phyloP scores from a whole-genome alignment of 2,329 filamentous ascomycete species.

The Talaromyces sp. region DNA sequence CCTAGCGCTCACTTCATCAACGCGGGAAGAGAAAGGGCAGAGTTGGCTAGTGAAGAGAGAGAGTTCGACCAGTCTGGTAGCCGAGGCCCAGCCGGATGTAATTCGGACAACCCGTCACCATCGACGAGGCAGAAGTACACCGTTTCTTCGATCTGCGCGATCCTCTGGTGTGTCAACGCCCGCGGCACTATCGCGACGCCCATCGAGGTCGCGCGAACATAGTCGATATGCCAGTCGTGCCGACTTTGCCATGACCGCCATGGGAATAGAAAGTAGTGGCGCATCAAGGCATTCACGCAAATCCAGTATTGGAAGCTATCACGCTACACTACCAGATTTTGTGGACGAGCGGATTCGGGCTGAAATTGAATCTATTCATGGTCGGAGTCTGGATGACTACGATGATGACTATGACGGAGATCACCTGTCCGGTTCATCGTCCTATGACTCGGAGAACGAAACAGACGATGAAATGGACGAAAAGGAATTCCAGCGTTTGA shows the following conservation, averaged over 20 bases:
- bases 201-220: conserved; percentile 31
- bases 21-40: conserved; percentile 60
- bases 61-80: conserved; percentile 53
- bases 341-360: conserved; percentile 44
- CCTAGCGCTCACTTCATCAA: conserved; percentile 53
- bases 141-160: conserved; percentile 23
- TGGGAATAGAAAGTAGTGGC: conserved; percentile 16
- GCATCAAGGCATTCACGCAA: conserved; percentile 13
- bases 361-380: conserved; percentile 36
- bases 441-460: conserved; percentile 28
- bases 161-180: conserved; percentile 39
- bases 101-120: conserved; percentile 23
- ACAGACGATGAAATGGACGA: conserved; percentile 48
- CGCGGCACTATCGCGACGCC: conserved; percentile 28
- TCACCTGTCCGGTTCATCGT: conserved; percentile 22
- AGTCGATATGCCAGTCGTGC: conserved; percentile 35
- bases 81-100: conserved; percentile 32
- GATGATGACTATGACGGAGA: conserved; percentile 21
- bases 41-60: conserved; percentile 57
- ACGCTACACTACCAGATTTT: conserved; percentile 46
- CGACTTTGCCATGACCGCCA: conserved; percentile 36
- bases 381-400: conserved; percentile 20
- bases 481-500: conserved; percentile 51
- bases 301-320: conserved; percentile 20
- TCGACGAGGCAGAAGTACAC: conserved; percentile 25